Percentiles rank a stretch among this genome's conserved stretches.
Conservation (phyloP, 164 flowering plant species). For the Echeveria elegans region DNA sequence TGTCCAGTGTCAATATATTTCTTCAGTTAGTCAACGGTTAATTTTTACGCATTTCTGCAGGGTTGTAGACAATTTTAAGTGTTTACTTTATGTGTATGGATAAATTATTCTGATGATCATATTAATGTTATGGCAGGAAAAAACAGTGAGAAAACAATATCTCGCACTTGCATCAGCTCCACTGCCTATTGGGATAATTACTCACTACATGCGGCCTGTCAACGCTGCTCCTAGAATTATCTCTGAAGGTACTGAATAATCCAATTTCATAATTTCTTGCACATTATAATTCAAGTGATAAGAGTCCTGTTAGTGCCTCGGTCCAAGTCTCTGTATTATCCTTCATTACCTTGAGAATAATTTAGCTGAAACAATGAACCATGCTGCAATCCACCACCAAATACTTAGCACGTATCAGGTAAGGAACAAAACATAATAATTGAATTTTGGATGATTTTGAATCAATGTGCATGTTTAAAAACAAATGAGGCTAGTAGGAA, state of each 20-base stretch:
- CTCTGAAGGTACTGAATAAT: conserved; percentile 47
- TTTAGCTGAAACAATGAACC: not conserved
- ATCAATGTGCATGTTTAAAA: not conserved
- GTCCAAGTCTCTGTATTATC: not conserved
- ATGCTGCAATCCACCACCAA: not conserved
- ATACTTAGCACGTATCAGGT: not conserved
- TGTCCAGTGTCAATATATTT: too few relatives aligned
- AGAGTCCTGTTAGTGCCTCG: not conserved
- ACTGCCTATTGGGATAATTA: conserved; percentile 59
- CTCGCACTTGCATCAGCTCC: conserved; percentile 90
- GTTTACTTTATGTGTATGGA: not conserved
- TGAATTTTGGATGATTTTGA: not conserved
- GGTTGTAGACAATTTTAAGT: not conserved
- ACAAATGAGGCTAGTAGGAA: too few relatives aligned
- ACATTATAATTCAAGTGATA: not conserved
- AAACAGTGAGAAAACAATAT: conserved; percentile 79
- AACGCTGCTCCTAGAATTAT: conserved; percentile 77
- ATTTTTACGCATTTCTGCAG: too few relatives aligned
- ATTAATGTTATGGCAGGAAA: conserved; percentile 42
- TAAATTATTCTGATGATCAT: not conserved
- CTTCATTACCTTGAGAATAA: not conserved
- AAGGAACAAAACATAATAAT: too few relatives aligned
- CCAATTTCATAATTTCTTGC: not conserved
- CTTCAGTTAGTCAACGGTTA: too few relatives aligned
- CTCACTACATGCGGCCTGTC: conserved; percentile 87